Percentiles rank a stretch among this genome's conserved stretches.
Evolutionary conservation across 768 basidiomycete genomes (phyloP).

Genomic region (Hygrophoropsis aurantiaca): DNA sequence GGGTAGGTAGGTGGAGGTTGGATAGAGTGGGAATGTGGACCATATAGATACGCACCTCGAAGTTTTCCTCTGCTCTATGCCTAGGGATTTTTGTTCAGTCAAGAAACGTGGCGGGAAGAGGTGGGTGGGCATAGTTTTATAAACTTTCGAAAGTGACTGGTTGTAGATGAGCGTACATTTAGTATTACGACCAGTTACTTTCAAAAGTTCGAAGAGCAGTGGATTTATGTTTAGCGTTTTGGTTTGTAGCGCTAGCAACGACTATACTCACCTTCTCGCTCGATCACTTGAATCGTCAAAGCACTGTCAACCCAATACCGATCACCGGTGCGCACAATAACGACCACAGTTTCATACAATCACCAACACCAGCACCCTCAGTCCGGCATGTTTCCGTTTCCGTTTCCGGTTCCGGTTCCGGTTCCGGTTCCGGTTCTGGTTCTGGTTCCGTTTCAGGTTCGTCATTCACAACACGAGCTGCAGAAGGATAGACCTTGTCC

Average conservation of each 20-base stretch:
- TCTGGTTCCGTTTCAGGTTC: too few relatives aligned
- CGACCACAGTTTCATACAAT: too few relatives aligned
- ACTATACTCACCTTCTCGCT: constrained; percentile 61
- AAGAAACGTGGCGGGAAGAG: neutral
- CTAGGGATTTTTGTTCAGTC: constrained; percentile 29
- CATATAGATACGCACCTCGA: constrained; percentile 44
- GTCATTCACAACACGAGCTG: neutral
- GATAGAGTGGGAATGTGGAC: constrained; percentile 18
- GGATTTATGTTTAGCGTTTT: constrained; percentile 27
- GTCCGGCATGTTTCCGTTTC: neutral
- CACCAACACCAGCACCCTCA: too few relatives aligned
- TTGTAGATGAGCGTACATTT: too few relatives aligned
- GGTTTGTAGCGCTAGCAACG: constrained; percentile 20
- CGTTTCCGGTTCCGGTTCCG: too few relatives aligned
- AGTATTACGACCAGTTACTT: too few relatives aligned
- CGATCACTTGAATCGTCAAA: constrained; percentile 86
- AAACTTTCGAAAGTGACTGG: constrained; percentile 90
- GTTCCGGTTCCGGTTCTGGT: too few relatives aligned
- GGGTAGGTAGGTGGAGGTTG: neutral
- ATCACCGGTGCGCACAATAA: neutral
- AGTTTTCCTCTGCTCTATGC: constrained; percentile 84
- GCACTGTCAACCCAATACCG: constrained; percentile 56
- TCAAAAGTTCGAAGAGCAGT: too few relatives aligned
- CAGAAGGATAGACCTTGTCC: constrained; percentile 43
- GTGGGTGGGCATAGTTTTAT: constrained; percentile 56